Evolutionary conservation across 768 basidiomycete genomes (phyloP).

Genomic region (Terana coerulea): DNA sequence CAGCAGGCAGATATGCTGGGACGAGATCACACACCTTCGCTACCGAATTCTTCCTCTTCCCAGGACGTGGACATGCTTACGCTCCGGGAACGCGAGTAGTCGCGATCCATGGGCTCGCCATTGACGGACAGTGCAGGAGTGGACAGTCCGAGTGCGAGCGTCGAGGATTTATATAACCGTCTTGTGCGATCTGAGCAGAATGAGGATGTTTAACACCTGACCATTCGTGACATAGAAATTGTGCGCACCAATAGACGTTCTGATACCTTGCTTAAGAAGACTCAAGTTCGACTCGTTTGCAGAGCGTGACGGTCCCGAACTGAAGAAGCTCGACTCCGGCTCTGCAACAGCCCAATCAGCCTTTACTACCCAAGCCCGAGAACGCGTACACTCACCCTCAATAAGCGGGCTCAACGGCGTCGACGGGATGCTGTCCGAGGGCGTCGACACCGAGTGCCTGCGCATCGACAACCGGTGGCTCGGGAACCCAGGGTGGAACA

Average conservation of each 20-base stretch:
- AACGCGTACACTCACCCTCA: conserved; percentile 17
- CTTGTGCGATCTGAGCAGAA: conserved; percentile 50
- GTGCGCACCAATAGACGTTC: conserved; percentile 77
- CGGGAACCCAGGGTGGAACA: not conserved
- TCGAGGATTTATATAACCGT: conserved; percentile 63
- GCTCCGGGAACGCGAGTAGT: conserved; percentile 19
- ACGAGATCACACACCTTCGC: conserved; percentile 35
- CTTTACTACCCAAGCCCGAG: too few relatives aligned
- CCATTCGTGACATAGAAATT: conserved; percentile 21
- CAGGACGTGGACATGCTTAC: conserved; percentile 37
- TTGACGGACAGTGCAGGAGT: conserved; percentile 42
- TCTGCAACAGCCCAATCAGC: too few relatives aligned
- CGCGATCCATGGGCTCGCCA: conserved; percentile 31
- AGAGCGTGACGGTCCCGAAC: conserved; percentile 7
- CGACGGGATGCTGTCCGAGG: conserved; percentile 5
- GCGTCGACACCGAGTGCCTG: conserved; percentile 1
- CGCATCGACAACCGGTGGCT: conserved; percentile 14
- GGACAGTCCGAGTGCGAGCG: conserved; percentile 28
- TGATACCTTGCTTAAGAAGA: conserved; percentile 66
- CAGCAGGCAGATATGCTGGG: not conserved
- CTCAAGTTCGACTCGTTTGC: conserved; percentile 38
- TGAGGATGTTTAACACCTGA: not conserved
- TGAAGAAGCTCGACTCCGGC: conserved; percentile 15
- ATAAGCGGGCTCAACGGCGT: conserved; percentile 26
- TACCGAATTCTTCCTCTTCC: conserved; percentile 43